phyloP scores from a whole-genome alignment of 257 asterid species.

The Linaria vulgaris region DNA sequence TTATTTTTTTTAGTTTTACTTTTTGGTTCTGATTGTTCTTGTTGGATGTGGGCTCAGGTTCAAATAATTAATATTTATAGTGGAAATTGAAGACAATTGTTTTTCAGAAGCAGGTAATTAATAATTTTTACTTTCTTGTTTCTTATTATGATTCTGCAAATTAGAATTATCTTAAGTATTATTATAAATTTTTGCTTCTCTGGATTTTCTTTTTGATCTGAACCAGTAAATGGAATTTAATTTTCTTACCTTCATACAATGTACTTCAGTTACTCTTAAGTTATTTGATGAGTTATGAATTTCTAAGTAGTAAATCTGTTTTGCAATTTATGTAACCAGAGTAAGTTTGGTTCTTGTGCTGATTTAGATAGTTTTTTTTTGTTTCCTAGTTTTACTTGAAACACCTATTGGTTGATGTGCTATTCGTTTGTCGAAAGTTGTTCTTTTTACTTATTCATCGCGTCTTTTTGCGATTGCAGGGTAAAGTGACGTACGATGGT shows the following conservation, averaged over 20 bases:
- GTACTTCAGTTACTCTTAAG: too few relatives aligned
- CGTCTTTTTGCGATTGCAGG: neutral
- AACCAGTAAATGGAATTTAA: neutral
- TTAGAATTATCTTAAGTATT: neutral
- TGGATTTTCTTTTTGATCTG: neutral
- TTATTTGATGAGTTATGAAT: too few relatives aligned
- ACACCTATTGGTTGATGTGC: neutral
- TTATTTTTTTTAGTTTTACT: neutral
- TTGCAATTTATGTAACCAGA: too few relatives aligned
- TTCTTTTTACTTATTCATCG: too few relatives aligned
- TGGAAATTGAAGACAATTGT: conserved; percentile 19
- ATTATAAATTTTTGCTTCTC: too few relatives aligned
- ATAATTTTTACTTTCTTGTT: conserved; percentile 8
- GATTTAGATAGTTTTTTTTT: neutral
- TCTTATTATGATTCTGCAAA: conserved; percentile 3
- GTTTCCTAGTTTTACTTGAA: neutral
- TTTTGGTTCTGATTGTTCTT: conserved; percentile 18
- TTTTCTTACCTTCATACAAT: neutral
- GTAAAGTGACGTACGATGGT: conserved; percentile 54
- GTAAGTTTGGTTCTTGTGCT: too few relatives aligned
- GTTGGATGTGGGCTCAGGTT: conserved; percentile 27
- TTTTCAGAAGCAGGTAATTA: conserved; percentile 24
- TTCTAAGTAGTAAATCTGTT: too few relatives aligned
- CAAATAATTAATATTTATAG: conserved; percentile 1
- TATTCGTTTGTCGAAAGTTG: neutral